Conservation (phyloP, 441 rosid species). For the Bruguiera hainesii region DNA sequence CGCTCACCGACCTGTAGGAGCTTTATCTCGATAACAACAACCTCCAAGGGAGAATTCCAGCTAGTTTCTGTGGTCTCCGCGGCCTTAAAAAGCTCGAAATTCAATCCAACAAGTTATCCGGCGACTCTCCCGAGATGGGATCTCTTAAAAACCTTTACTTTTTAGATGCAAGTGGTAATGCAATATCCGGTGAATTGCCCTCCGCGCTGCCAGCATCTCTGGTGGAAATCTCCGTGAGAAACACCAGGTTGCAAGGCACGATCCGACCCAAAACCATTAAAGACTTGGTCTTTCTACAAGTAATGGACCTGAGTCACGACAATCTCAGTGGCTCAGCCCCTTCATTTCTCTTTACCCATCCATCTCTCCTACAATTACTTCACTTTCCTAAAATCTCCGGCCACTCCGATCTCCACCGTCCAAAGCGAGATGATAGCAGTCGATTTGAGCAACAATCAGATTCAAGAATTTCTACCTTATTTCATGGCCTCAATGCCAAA, state of each 20-base stretch:
- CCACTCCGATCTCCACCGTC: constrained; percentile 9
- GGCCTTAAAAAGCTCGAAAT: constrained; percentile 46
- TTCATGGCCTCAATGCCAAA: constrained; percentile 62
- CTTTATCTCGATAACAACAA: constrained; percentile 49
- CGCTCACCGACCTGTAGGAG: constrained; percentile 43
- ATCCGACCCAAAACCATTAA: constrained; percentile 26
- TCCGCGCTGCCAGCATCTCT: constrained; percentile 35
- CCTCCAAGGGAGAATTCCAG: constrained; percentile 38
- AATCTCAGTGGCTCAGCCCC: constrained; percentile 32
- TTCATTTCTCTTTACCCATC: constrained; percentile 37
- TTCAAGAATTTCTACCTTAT: constrained; percentile 53
- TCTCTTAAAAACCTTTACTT: constrained; percentile 37
- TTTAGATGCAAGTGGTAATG: constrained; percentile 48
- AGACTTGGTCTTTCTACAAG: constrained; percentile 35
- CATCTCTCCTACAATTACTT: constrained; percentile 46
- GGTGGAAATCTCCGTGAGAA: constrained; percentile 46
- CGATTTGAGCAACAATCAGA: constrained; percentile 68
- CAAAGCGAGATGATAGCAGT: constrained; percentile 56
- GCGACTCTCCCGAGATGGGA: constrained; percentile 41
- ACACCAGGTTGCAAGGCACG: constrained; percentile 40
- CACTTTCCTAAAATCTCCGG: constrained; percentile 34
- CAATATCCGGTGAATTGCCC: constrained; percentile 38
- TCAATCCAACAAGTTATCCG: constrained; percentile 41
- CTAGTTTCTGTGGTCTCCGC: constrained; percentile 28
- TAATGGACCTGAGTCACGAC: constrained; percentile 54